Base-by-base conservation (phyloP, 2,329 filamentous ascomycete species). In the Diaporthe ilicicola region DNA sequence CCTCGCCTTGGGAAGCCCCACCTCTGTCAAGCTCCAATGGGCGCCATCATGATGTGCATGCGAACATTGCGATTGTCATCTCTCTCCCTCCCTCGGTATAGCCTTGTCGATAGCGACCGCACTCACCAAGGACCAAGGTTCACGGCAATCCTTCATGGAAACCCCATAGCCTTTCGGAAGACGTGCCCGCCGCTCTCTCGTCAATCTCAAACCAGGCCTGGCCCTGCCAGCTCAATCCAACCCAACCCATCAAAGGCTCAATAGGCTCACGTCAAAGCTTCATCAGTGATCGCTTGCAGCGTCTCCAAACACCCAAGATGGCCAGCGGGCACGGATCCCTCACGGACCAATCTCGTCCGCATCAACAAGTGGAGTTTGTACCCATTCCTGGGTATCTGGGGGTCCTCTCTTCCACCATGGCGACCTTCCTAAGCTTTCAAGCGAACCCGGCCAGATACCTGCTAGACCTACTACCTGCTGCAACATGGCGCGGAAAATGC, bases 251-350 rank as follows among this genome's bases (percentile, higher is more conserved):
- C 42, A 53, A 50, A 50, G 42, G 42, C 53, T 68, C 66, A 59
- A 32, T 68, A 68, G 66, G 53, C 66, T 68, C 66, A 59, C 44
- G 66, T 51, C 66, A 68, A 68, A 68, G 66, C 66, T 68, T 56
- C 53, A 22, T 48, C 27, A 34, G 17, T 48, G n/a, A 59, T 67
- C 22, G 39, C 65, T 54, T 32, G 65, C 51, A 32, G 48, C 46
- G 22, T 44, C 65, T 44, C 37, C 56, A 61, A 39, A 67, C 4
- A 24, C 29, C 53, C 42, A 22, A 56, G n/a, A 68, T 59, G 53
- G 50, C 66, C 66, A 68, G 15, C 29, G 53, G 66, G 66, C 66
- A 59, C 55, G 53, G 51, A 46, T 53, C 65, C 69, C 54, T 62
- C 37, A 54, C 64, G 69, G 69, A 54, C 69, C 64, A 67, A 59